Base-by-base conservation (phyloP, 2,329 filamentous ascomycete species). In the Akanthomyces muscarius region DNA sequence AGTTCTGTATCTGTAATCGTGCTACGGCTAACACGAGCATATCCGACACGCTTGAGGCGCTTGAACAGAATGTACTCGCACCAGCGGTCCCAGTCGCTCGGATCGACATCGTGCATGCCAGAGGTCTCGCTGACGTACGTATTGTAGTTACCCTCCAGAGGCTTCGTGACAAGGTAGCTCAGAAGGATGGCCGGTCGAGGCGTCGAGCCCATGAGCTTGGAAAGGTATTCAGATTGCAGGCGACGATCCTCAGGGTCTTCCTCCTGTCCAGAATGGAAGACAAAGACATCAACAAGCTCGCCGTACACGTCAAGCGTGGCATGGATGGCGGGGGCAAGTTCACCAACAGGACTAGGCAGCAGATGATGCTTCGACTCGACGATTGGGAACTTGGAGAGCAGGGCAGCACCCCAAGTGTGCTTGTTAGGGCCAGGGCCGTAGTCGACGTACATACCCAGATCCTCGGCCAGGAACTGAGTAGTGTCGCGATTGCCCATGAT, bases 401-500 rank as follows among this genome's bases (percentile, higher is more conserved):
- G 82, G 25, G 93, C 95, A 11, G 89, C 86, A 58, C 95, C 95
- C 95, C 95, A 99, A 0, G 95, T 99, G 79, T 99, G 95, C 79
- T 98, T 99, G 83, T 99, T 97, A 7, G 95, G 95, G 2, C 95
- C 95, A 36, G 95, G 95, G 62, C 95, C 95, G 71, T 92, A 97
- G 78, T 99, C 95, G 56, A 96, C 93, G 72, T 97, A 99, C 95
- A 99, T 99, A 69, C 95, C 95, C 13, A 99, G 84, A 68, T 99
- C 93, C 74, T 98, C 94, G 23, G 95, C 93, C 10, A 99, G 84
- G 77, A 91, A 96, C 73, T 98, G 95, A 1, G 95, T 97, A 10
- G 91, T 90, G 74, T 99, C 95, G 68, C 95, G 90, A 78, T 98
- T 99, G 71, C 95, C 95, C 95, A 98, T 99, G 80, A 99, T 99